These are phyloP conservation scores for Mallotus japonicus DNA, from an alignment of 441 rosid species.

Conservation along the genomic window DNA sequence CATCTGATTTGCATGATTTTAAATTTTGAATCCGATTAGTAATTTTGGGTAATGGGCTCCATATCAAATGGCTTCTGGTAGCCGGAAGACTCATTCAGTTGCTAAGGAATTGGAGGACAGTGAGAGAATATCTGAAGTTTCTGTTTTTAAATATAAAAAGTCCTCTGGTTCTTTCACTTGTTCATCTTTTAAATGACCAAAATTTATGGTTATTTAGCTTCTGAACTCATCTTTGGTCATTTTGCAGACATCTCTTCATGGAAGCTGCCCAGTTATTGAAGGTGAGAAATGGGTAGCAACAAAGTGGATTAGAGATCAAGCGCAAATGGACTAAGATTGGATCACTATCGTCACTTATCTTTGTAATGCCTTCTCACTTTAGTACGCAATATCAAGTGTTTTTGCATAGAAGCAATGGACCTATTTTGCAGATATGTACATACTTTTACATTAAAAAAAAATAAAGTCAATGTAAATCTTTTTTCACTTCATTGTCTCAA, in stretches of 20 bases:
- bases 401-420: too few species aligned
- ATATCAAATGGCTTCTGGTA: neutral
- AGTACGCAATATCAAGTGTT: neutral
- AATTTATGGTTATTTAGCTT: too few species aligned
- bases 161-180: too few species aligned
- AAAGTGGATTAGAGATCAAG: conserved; percentile 85
- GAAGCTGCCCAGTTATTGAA: conserved; percentile 71
- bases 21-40: neutral
- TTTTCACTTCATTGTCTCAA: too few species aligned
- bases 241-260: conserved; percentile 76
- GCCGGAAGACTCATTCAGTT: neutral
- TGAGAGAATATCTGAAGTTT: neutral
- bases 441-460: too few species aligned
- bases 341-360: neutral
- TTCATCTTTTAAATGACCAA: too few species aligned
- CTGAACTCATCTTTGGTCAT: neutral
- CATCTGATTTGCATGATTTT: neutral
- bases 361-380: neutral
- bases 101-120: neutral
- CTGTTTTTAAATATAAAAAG: too few species aligned
- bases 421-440: too few species aligned
- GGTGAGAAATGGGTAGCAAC: conserved; percentile 94
- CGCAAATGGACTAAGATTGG: conserved; percentile 26
- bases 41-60: neutral
- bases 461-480: too few species aligned